A percentile compares a stretch with the other conserved stretches of the same genome.
These are phyloP conservation scores for Theobroma cacao DNA, from an alignment of 345 rosid genomes.

Conservation along the genomic window DNA sequence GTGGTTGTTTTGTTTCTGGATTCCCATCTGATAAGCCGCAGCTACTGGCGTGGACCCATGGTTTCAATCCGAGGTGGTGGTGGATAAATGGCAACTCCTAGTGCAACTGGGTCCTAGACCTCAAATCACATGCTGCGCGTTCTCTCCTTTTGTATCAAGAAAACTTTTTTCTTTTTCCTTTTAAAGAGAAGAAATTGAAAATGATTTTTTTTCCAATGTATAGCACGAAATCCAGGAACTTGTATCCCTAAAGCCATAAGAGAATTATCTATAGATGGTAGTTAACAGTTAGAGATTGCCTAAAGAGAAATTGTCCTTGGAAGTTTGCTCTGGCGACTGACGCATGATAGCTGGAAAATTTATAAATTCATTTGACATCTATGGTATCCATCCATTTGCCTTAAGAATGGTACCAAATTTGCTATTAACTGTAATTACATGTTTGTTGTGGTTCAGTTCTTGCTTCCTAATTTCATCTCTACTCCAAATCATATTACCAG, in stretches of 20 bases:
- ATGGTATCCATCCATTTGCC: background rate
- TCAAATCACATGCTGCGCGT: slow-evolving; percentile 13
- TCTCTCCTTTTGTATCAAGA: slow-evolving; percentile 26
- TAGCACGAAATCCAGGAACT: slow-evolving; percentile 27
- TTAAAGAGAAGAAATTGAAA: slow-evolving; percentile 13
- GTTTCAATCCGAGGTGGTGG: slow-evolving; percentile 65
- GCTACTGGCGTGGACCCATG: slow-evolving; percentile 39
- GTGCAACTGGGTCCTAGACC: slow-evolving; percentile 27
- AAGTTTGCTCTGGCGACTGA: background rate
- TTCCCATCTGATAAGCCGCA: slow-evolving; percentile 45
- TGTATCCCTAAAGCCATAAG: slow-evolving; percentile 10
- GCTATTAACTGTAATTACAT: background rate
- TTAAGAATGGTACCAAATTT: background rate
- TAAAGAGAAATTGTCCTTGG: background rate
- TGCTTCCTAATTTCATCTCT: background rate
- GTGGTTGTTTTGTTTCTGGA: slow-evolving; percentile 84
- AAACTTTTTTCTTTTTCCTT: slow-evolving; percentile 10
- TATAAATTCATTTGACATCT: slow-evolving; percentile 2
- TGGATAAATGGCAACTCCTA: slow-evolving; percentile 29
- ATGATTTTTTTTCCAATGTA: slow-evolving; percentile 22
- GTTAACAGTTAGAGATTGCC: background rate
- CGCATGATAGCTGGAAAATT: background rate
- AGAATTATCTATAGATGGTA: background rate
- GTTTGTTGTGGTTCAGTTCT: background rate
- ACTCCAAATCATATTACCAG: background rate